Evolutionary conservation across 2,329 filamentous ascomycete species (phyloP), one percentile per base, ranked within the genome.

Genomic region (Metarhizium album): DNA sequence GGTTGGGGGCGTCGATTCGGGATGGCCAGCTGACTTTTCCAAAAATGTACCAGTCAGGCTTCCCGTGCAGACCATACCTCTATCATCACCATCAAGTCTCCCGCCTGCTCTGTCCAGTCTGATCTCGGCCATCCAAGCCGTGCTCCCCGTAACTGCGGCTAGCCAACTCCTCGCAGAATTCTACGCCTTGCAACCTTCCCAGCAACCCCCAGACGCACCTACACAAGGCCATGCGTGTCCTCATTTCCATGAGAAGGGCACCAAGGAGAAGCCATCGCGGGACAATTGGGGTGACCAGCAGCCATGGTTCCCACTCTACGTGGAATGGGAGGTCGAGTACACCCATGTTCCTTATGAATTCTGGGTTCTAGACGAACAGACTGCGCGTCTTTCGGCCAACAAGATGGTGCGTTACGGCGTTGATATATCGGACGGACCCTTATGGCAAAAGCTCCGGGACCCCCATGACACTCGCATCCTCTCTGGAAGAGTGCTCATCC

Each of bases 291-390:
- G 51, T 2, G 48, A 61, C 27, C 56, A 53, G 0, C 69, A 74
- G 50, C 64, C 69, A 0, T 73, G 64, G 64, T 65, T 65, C 22
- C 70, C 71, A 0, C 59, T 74, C 0, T 74, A 64, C 24, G 47
- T 67, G 0, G 72, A 74, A 54, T 74, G 71, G 71, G 69, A 73
- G 49, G 64, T 57, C 1, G 62, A 68, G 46, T 74, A 74, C 52
- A 63, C 58, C 5, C 68, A 74, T 52, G 57, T 73, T 4, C 60
- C 61, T 0, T 66, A 59, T 33, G 52, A 62, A 0, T 48, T 58
- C 3, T 72, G 68, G 67, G 47, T 52, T 2, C 50, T 71, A 1
- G 58, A 59, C 35, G 55, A 62, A 49, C 58, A 58, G 43, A 49
- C 52, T 14, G 42, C 54, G 40, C 48, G 57, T 0, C 46, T 53